Conservation (phyloP, 2,329 filamentous ascomycete species). For the Venturia aucupariae region DNA sequence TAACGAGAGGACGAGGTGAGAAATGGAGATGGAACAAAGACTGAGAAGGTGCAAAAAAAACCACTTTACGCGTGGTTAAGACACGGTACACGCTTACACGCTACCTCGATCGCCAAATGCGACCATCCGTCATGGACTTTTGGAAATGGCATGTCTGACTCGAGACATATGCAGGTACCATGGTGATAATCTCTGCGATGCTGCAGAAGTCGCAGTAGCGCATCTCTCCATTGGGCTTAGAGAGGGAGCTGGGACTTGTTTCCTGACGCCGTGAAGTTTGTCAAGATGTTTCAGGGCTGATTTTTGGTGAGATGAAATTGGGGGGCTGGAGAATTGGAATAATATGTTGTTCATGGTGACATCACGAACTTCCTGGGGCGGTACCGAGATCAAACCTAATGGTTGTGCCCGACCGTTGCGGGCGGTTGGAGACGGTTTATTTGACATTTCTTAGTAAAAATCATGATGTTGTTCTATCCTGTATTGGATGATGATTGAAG, state of each 20-base stretch:
- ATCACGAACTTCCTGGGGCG: too few species aligned
- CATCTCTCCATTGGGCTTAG: neutral
- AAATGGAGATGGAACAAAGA: too few species aligned
- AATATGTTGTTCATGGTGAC: too few species aligned
- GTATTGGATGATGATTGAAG: too few species aligned
- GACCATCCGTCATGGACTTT: constrained; percentile 6
- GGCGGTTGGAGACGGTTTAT: too few species aligned
- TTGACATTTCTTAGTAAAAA: too few species aligned
- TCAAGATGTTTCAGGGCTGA: neutral
- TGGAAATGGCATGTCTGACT: neutral
- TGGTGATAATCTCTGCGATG: neutral
- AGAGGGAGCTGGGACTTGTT: neutral
- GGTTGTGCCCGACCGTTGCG: too few species aligned
- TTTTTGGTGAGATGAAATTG: neutral
- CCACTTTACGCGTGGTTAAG: constrained; percentile 3
- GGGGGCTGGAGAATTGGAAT: neutral
- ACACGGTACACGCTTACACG: neutral
- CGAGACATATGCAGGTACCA: constrained; percentile 1
- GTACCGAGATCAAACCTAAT: too few species aligned
- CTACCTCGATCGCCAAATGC: neutral
- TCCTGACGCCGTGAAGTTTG: neutral
- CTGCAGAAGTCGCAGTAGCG: neutral
- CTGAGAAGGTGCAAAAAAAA: neutral
- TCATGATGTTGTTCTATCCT: too few species aligned
- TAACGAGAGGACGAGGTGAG: too few species aligned